A percentile compares a stretch with the other conserved stretches of the same genome.
Evolutionary conservation across 106 monocot species (phyloP).

Genomic region (Triglochin maritima): DNA sequence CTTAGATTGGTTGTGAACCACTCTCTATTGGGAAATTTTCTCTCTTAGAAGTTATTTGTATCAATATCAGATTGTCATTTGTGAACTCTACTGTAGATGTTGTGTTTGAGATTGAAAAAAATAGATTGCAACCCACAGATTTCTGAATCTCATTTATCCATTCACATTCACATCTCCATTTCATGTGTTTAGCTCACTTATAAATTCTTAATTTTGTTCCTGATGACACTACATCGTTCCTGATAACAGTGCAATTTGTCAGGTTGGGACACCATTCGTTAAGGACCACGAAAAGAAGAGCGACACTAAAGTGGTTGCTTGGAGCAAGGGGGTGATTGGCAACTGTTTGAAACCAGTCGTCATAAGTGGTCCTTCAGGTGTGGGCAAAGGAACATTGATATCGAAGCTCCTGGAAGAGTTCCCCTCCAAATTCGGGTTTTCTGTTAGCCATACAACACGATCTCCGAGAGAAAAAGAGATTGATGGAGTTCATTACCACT

Average conservation of each 20-base stretch:
- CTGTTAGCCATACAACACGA: constrained; percentile 94
- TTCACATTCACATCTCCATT: too few relatives aligned
- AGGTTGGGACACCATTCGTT: constrained; percentile 82
- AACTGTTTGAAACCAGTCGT: constrained; percentile 57
- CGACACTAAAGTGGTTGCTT: constrained; percentile 71
- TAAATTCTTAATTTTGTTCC: too few relatives aligned
- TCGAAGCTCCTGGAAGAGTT: constrained; percentile 77
- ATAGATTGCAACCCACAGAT: too few relatives aligned
- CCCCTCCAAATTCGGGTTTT: constrained; percentile 85
- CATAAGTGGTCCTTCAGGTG: constrained; percentile 89
- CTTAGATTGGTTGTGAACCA: too few relatives aligned
- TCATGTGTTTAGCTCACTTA: too few relatives aligned
- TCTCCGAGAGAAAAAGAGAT: constrained; percentile 71
- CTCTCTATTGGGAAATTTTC: too few relatives aligned
- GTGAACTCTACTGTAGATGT: too few relatives aligned
- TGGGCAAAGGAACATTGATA: constrained; percentile 88
- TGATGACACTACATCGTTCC: too few relatives aligned
- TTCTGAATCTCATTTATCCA: too few relatives aligned
- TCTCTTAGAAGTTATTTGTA: too few relatives aligned
- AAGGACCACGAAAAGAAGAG: constrained; percentile 47
- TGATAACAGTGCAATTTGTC: not conserved
- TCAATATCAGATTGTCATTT: too few relatives aligned
- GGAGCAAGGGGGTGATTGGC: constrained; percentile 68
- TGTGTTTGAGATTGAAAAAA: too few relatives aligned
- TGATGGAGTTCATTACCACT: constrained; percentile 87